Evolutionary conservation across 2,329 filamentous ascomycete genomes (phyloP), one percentile per base, ranked within the genome.

Genomic region (Clonostachys solani): DNA sequence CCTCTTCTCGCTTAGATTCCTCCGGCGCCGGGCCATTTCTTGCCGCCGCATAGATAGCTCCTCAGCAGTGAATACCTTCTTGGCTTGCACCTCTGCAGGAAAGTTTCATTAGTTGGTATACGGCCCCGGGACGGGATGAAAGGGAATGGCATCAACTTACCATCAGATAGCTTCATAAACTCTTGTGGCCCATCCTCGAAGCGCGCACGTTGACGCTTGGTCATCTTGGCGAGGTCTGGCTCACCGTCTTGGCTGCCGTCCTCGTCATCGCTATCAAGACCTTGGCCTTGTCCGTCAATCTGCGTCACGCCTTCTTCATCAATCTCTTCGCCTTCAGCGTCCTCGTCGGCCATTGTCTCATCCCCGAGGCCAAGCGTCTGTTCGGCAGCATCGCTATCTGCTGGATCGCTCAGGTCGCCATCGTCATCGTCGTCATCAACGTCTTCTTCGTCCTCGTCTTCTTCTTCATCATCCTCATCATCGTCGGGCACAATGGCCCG

Each of bases 1-100:
- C 43, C 80, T 77, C 65, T 83, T 83, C 52, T 83, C 80, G 55
- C 79, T 82, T n/a, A 83, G 69, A 54, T 83, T 83, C 42, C 80
- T 74, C 49, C 80, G 69, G 42, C 80, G 72, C 23, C 80, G 76
- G 4, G 80, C 80, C 80, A 83, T 83, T 56, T 83, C 80, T 38
- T 79, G 74, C 6, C 80, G 71, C 12, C 80, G 72, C 80, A 83
- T 83, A 19, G 78, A 81, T 12, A 82, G 60, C 52, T 83, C 80
- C 55, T 83, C 80, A 3, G 78, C 79, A 4, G 80, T 83, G 45
- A 83, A 82, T 23, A 72, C 66, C 60, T 82, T 82, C 63, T 83
- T 83, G 3, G 73, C 79, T 72, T 83, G 80, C 5, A 83, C 80
- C 72, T 83, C 80, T 82, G 64, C 52, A 18, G 19, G 15, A 4